Evolutionary conservation across 1,284 basidiomycete genomes (phyloP).

Genomic region (Papiliotrema nemorosa): DNA sequence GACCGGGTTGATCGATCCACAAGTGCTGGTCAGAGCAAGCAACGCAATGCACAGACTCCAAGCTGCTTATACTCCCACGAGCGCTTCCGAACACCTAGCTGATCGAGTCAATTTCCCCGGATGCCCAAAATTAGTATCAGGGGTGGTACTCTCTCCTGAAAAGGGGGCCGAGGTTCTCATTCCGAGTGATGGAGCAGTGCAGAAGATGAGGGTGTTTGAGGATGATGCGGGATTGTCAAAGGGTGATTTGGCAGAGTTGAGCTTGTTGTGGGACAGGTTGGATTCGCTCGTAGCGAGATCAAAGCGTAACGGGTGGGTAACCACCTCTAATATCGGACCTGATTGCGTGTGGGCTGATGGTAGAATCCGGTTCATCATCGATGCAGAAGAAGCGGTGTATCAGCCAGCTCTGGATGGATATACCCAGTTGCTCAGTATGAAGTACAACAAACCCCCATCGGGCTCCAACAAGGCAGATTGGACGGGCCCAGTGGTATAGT

Average conservation of each 20-base stretch:
- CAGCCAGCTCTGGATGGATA: slow-evolving; percentile 78
- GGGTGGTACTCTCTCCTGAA: background rate
- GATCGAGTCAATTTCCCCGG: background rate
- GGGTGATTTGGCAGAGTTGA: slow-evolving; percentile 59
- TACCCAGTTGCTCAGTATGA: slow-evolving; percentile 65
- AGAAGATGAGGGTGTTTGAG: slow-evolving; percentile 23
- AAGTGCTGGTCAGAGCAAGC: slow-evolving; percentile 43
- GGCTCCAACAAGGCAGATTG: slow-evolving; percentile 9
- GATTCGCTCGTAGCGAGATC: slow-evolving; percentile 61
- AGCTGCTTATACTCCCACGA: background rate
- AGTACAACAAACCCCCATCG: slow-evolving; percentile 61
- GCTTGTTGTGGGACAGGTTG: slow-evolving; percentile 60
- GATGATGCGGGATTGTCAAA: slow-evolving; percentile 37
- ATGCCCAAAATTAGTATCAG: background rate
- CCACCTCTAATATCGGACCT: no score
- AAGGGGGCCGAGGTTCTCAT: no score
- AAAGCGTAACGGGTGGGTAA: slow-evolving; percentile 47
- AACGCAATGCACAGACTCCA: slow-evolving; percentile 46
- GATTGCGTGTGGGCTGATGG: background rate
- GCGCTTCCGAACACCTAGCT: background rate
- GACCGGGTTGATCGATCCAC: slow-evolving; percentile 47
- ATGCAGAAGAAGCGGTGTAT: slow-evolving; percentile 77
- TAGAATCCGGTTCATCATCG: slow-evolving; percentile 60
- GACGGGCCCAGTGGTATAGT: slow-evolving; percentile 39
- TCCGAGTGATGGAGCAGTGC: slow-evolving; percentile 25